Conservation (phyloP, 2,329 filamentous ascomycete species). For the Fusarium incarnatum region DNA sequence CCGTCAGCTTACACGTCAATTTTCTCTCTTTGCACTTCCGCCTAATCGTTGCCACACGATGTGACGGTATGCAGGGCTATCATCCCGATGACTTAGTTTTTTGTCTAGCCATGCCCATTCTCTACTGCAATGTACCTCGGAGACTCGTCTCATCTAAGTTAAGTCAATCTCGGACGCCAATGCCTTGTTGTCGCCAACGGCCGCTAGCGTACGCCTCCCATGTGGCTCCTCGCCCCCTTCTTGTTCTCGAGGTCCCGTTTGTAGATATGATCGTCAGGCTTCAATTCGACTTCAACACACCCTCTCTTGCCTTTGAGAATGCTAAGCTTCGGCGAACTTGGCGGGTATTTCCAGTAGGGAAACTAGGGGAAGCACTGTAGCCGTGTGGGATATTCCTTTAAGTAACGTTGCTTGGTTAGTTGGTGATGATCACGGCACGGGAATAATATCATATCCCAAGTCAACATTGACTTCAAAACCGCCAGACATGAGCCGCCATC, state of each 20-base stretch:
- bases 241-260: slow-evolving; percentile 15
- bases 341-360: not conserved
- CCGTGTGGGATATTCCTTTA: not conserved
- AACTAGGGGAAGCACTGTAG: not conserved
- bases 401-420: not conserved
- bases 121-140: slow-evolving; percentile 24
- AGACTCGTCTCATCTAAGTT: slow-evolving; percentile 39
- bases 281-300: slow-evolving; percentile 22
- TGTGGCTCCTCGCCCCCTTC: slow-evolving; percentile 40
- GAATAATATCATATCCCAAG: not conserved
- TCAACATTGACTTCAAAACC: not conserved
- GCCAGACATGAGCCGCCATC: not conserved
- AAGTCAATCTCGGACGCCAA: slow-evolving; percentile 39
- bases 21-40: slow-evolving; percentile 12
- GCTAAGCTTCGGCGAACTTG: slow-evolving; percentile 24
- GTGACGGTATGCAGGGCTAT: slow-evolving; percentile 10
- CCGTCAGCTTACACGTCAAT: slow-evolving; percentile 33
- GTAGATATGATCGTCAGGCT: slow-evolving; percentile 22
- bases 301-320: slow-evolving; percentile 1
- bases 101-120: not conserved
- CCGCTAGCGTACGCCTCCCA: slow-evolving; percentile 43
- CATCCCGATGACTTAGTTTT: slow-evolving; percentile 10
- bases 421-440: not conserved
- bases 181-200: slow-evolving; percentile 43
- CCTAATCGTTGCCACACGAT: slow-evolving; percentile 13